Conservation (phyloP, 345 rosid species). For the Eucalyptus paniculata region DNA sequence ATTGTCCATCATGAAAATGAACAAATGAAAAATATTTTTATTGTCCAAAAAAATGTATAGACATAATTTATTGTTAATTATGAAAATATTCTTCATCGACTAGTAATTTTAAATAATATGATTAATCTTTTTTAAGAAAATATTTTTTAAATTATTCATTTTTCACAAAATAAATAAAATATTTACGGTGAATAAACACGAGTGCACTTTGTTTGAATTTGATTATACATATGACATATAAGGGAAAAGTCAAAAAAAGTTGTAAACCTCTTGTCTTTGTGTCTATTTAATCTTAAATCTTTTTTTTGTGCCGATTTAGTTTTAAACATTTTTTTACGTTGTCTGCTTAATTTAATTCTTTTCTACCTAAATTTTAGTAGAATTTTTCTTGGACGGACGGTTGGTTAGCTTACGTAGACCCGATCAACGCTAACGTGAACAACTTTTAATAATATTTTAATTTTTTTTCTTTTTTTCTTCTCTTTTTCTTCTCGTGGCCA, state of each 20-base stretch:
- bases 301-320: too few relatives aligned
- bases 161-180: not conserved
- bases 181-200: not conserved
- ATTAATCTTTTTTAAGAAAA: not conserved
- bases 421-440: too few relatives aligned
- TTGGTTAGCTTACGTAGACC: accelerated
- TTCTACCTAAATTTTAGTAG: too few relatives aligned
- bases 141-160: not conserved
- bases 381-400: accelerated
- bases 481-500: accelerated
- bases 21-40: not conserved
- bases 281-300: accelerated
- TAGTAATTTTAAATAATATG: not conserved
- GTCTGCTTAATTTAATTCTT: accelerated
- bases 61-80: not conserved
- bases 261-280: too few relatives aligned
- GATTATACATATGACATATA: not conserved
- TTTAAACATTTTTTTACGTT: too few relatives aligned
- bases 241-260: too few relatives aligned
- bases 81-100: not conserved
- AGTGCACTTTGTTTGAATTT: not conserved
- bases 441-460: too few relatives aligned
- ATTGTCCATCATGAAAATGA: not conserved
- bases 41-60: not conserved
- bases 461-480: too few relatives aligned